Conservation (phyloP, 176 grass and related monocot genomes). For the Musa beccarii region DNA sequence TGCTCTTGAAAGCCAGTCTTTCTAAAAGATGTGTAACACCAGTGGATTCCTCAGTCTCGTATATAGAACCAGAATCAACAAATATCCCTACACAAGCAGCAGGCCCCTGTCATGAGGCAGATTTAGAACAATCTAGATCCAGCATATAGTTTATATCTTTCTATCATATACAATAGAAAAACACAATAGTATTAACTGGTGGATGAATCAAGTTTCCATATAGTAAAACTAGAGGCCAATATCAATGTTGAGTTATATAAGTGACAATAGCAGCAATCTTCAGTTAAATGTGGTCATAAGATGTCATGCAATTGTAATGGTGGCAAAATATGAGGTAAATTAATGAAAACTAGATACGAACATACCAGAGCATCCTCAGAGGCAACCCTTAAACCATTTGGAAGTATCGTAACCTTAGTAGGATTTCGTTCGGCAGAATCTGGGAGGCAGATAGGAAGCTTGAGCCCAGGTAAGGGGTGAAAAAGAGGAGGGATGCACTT, state of each 20-base stretch:
- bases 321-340: not conserved
- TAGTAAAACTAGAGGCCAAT: not conserved
- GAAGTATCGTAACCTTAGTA: constrained; percentile 68
- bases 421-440: constrained; percentile 32
- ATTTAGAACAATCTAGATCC: not conserved
- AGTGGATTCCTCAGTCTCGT: constrained; percentile 39
- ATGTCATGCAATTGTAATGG: not conserved
- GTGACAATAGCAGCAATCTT: not conserved
- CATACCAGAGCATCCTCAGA: constrained; percentile 61
- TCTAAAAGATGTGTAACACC: constrained; percentile 61
- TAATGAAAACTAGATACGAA: not conserved
- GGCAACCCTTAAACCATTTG: constrained; percentile 63
- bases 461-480: constrained; percentile 35
- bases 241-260: not conserved
- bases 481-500: constrained; percentile 37
- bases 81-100: constrained; percentile 62
- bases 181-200: not conserved
- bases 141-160: not conserved
- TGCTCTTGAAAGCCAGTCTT: constrained; percentile 79
- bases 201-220: not conserved
- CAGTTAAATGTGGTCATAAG: not conserved
- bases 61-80: constrained; percentile 68
- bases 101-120: constrained; percentile 40
- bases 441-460: constrained; percentile 37
- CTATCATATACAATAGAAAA: not conserved